phyloP scores from a whole-genome alignment of 306 rosid species.

The Astragalus glycyphyllos region DNA sequence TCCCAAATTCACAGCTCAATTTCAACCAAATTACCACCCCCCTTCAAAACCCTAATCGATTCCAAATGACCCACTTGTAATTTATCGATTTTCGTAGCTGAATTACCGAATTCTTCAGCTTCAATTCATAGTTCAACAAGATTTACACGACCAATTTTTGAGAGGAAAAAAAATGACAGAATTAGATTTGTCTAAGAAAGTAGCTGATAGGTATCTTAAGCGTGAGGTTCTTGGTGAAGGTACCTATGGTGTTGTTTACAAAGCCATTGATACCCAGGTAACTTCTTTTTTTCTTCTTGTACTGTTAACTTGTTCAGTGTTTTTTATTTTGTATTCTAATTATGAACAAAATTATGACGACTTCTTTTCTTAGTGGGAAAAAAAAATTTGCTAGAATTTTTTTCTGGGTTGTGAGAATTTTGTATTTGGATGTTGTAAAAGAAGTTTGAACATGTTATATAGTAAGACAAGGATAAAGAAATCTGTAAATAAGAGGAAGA shows the following conservation, averaged over 20 bases:
- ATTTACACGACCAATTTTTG: background rate
- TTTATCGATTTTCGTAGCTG: slow-evolving; percentile 21
- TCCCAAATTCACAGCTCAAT: slow-evolving; percentile 24
- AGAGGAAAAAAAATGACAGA: slow-evolving; percentile 58
- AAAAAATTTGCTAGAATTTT: background rate
- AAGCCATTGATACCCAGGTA: slow-evolving; percentile 98
- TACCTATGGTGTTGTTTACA: slow-evolving; percentile 96
- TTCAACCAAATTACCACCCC: slow-evolving; percentile 19
- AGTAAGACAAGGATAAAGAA: background rate
- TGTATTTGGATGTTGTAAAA: slow-evolving; percentile 9
- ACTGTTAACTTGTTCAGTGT: background rate
- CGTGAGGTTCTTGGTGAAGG: slow-evolving; percentile 98
- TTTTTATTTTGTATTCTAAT: background rate
- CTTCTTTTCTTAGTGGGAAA: slow-evolving; percentile 13
- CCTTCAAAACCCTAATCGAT: slow-evolving; percentile 54
- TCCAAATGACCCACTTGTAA: slow-evolving; percentile 29
- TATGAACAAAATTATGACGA: background rate
- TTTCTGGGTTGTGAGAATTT: slow-evolving; percentile 5
- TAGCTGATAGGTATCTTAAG: slow-evolving; percentile 94
- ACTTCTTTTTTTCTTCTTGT: background rate
- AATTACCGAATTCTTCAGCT: slow-evolving; percentile 34
- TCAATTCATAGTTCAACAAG: background rate
- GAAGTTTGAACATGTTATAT: slow-evolving; percentile 19
- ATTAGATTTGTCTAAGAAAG: slow-evolving; percentile 74
- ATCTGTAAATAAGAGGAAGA: slow-evolving; percentile 13